Base-by-base conservation (phyloP, 2,329 filamentous ascomycete genomes). In the Seiridium unicorne region DNA sequence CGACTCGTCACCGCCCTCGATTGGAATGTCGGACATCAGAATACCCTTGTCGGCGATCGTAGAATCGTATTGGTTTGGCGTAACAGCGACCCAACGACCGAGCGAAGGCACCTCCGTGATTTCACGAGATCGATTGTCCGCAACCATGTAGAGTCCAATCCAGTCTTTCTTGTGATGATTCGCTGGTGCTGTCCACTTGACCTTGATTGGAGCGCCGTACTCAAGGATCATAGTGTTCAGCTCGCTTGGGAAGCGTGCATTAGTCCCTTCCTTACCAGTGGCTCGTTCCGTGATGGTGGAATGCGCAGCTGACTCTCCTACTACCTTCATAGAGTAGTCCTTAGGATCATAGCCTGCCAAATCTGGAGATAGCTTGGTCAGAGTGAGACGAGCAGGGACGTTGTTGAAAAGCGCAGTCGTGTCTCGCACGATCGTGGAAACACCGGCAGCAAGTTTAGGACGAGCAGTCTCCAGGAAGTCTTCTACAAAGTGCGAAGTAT, bases 141-240 rank as follows among this genome's bases (percentile, higher is more conserved):
- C 93, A 3, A 99, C 92, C 85, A 93, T 93, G 79, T 98, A 99
- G 5, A 99, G 82, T 3, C 94, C 94, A 57, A 99, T 88, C 95
- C 95, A 99, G 74, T 99, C 95, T 69, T 89, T 90, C 72, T 90
- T 93, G 77, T 88, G 89, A 76, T 98, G 95, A 65, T 93, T 91
- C 44, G 87, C 81, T 0, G 95, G 94, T 0, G 94, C 95, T 35
- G 86, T 91, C 95, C 95, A 99, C 67, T 86, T 91, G 63, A 98
- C 91, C 66, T 85, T 90, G 72, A 99, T 91, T 0, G 95, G 93
- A 0, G 93, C 85, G 42, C 95, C 95, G 67, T 97, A 99, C 72
- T 96, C 89, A 58, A 97, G 90, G 0, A 89, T 85, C 64, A 93
- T 80, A 1, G 92, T 92, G 72, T 91, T 89, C 68, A 90, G 86